Evolutionary conservation across 768 basidiomycete species (phyloP).

Genomic region (Xerocomus spinulosus): DNA sequence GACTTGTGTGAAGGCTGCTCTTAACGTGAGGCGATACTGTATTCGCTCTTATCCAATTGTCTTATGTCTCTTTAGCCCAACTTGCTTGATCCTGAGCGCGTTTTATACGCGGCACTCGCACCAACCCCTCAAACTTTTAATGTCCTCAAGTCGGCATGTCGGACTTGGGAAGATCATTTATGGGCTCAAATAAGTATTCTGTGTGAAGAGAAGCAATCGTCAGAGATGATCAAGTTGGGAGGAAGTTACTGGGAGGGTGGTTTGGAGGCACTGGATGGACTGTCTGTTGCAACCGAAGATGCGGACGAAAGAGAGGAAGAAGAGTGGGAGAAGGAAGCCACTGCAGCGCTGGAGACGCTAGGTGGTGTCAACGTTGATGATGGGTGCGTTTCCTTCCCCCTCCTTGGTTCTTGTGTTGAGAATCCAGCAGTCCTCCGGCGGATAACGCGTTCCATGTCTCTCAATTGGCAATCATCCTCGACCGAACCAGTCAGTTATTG

Average conservation of each 20-base stretch:
- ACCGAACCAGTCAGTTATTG: conserved; percentile 63
- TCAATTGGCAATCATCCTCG: conserved; percentile 73
- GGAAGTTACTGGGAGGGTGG: conserved; percentile 82
- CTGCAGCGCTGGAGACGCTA: conserved; percentile 51
- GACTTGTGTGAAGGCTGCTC: conserved; percentile 73
- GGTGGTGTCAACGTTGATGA: conserved; percentile 56
- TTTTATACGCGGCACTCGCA: conserved; percentile 80
- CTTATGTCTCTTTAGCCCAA: conserved; percentile 36
- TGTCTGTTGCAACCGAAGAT: conserved; percentile 22
- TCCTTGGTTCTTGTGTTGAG: conserved; percentile 1
- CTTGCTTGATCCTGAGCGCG: conserved; percentile 72
- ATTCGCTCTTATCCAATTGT: not conserved
- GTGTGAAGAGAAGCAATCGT: conserved; percentile 75
- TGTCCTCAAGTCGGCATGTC: conserved; percentile 67
- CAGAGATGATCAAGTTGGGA: conserved; percentile 56
- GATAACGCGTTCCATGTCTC: conserved; percentile 79
- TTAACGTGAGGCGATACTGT: conserved; percentile 47
- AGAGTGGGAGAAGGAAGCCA: conserved; percentile 66
- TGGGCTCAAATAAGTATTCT: conserved; percentile 86
- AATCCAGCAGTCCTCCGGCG: conserved; percentile 45
- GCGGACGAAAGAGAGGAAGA: conserved; percentile 41
- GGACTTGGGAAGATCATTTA: conserved; percentile 92
- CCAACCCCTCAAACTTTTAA: conserved; percentile 64
- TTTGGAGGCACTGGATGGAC: conserved; percentile 40
- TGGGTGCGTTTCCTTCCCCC: conserved; percentile 40